A percentile compares a stretch with the other conserved stretches of the same genome.
phyloP scores from a whole-genome alignment of 2,329 filamentous ascomycete genomes.

The Ophiocordyceps polyrhachis-furcata region DNA sequence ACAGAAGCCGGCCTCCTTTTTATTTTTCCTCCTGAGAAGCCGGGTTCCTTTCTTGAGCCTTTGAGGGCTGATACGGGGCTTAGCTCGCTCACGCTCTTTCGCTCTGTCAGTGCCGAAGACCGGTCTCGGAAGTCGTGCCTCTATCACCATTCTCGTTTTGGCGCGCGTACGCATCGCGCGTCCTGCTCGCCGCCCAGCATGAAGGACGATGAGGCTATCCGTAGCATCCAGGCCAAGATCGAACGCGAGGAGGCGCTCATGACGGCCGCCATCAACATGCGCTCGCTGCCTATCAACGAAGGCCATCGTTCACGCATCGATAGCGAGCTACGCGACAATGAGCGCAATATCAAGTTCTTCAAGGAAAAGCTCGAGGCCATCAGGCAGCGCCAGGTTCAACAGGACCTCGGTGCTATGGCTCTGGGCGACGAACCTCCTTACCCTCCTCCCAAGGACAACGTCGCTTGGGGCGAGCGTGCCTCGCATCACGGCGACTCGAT shows the following conservation, averaged over 20 bases:
- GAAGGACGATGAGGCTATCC: slow-evolving; percentile 46
- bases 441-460: slow-evolving; percentile 56
- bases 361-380: slow-evolving; percentile 82
- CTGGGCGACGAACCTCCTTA: slow-evolving; percentile 32
- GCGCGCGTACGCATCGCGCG: slow-evolving; percentile 5
- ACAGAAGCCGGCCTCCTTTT: slow-evolving; percentile 4
- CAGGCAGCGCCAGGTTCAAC: slow-evolving; percentile 58
- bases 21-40: neutral
- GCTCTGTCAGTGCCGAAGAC: too few relatives aligned
- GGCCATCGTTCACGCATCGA: slow-evolving; percentile 79
- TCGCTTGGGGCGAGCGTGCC: slow-evolving; percentile 32
- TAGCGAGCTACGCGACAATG: slow-evolving; percentile 82
- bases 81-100: too few relatives aligned
- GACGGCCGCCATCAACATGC: slow-evolving; percentile 85
- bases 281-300: slow-evolving; percentile 87
- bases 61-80: neutral
- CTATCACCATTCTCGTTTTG: neutral
- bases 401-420: slow-evolving; percentile 48
- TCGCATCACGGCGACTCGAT: slow-evolving; percentile 58
- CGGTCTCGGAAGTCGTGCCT: too few relatives aligned
- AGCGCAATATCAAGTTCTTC: slow-evolving; percentile 86
- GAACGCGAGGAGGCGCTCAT: slow-evolving; percentile 92
- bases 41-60: too few relatives aligned
- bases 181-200: slow-evolving; percentile 26
- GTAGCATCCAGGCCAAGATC: slow-evolving; percentile 89